A percentile compares a stretch with the other conserved stretches of the same genome.
These are phyloP conservation scores for Zygosaccharomyces rouxii DNA, from an alignment of 805 yeast species.

Conservation along the genomic window DNA sequence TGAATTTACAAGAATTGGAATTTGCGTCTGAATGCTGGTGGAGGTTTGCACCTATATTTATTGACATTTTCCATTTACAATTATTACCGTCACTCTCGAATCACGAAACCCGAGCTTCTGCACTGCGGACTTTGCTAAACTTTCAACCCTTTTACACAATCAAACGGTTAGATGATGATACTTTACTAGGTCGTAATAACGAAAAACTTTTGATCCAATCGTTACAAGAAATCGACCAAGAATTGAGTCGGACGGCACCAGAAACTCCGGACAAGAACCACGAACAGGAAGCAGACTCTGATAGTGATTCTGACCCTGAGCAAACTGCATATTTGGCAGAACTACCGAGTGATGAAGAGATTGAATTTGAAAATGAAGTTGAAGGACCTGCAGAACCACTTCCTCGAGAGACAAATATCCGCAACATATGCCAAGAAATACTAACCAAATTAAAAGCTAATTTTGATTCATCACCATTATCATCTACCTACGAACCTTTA, in stretches of 20 bases:
- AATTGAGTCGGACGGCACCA: background rate
- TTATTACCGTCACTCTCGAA: constrained; percentile 8
- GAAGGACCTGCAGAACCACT: constrained; percentile 2
- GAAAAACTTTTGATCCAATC: background rate
- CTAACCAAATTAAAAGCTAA: background rate
- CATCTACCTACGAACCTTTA: background rate
- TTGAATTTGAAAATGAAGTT: constrained; percentile 14
- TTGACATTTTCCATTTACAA: constrained; percentile 3
- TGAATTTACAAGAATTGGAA: constrained; percentile 4
- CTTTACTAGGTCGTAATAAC: constrained; percentile 1
- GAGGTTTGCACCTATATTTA: constrained; percentile 10
- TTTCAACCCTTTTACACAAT: constrained; percentile 2
- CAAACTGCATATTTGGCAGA: constrained; percentile 26
- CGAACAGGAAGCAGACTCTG: constrained; percentile 5
- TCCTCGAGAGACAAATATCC: background rate
- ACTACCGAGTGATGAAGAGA: constrained; percentile 16
- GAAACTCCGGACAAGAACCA: background rate
- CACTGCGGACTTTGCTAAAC: background rate
- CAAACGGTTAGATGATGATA: background rate
- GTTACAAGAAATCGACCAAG: background rate
- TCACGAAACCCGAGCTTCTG: background rate
- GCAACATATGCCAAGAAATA: constrained; percentile 1
- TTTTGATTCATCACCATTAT: background rate
- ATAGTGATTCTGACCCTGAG: constrained; percentile 18
- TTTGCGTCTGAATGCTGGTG: constrained; percentile 19